Conservation (phyloP, 371 early-diverging fungal genomes). For the Apophysomyces sp. region DNA sequence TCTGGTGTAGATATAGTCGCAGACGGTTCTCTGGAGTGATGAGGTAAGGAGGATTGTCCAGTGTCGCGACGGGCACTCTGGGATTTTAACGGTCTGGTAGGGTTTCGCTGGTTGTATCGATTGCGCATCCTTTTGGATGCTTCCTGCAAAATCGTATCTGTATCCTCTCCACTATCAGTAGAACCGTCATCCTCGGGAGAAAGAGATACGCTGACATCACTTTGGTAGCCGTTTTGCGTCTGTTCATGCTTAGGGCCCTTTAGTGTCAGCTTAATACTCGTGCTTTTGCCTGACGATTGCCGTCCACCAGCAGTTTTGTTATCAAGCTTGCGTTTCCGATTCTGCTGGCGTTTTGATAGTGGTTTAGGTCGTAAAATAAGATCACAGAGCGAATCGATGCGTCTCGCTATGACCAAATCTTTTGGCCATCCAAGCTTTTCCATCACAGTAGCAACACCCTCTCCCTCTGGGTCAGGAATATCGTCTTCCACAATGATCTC, state of each 20-base stretch:
- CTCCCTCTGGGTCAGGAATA: constrained; percentile 21
- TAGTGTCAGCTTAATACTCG: constrained; percentile 24
- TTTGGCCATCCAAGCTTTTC: constrained; percentile 61
- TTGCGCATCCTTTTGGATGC: constrained; percentile 23
- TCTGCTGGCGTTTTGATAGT: constrained; percentile 30
- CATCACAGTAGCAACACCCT: constrained; percentile 18
- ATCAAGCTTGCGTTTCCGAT: constrained; percentile 29
- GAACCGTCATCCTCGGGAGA: not conserved
- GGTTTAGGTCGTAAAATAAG: constrained; percentile 58
- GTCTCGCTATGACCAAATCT: constrained; percentile 59
- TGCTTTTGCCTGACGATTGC: constrained; percentile 4
- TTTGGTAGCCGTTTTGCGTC: constrained; percentile 4
- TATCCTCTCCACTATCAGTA: constrained; percentile 47
- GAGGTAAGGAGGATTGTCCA: not conserved
- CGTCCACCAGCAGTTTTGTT: not conserved
- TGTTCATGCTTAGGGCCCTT: constrained; percentile 23
- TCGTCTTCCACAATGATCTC: constrained; percentile 20
- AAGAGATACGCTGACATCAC: not conserved
- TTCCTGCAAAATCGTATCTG: constrained; percentile 44
- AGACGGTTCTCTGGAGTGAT: not conserved
- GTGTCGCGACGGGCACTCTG: not conserved
- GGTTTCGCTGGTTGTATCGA: constrained; percentile 7
- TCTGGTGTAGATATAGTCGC: not conserved
- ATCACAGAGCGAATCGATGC: constrained; percentile 60
- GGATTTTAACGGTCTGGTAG: not conserved